These are phyloP conservation scores for Suillus tomentosus DNA, from an alignment of 768 basidiomycete genomes.

Conservation along the genomic window DNA sequence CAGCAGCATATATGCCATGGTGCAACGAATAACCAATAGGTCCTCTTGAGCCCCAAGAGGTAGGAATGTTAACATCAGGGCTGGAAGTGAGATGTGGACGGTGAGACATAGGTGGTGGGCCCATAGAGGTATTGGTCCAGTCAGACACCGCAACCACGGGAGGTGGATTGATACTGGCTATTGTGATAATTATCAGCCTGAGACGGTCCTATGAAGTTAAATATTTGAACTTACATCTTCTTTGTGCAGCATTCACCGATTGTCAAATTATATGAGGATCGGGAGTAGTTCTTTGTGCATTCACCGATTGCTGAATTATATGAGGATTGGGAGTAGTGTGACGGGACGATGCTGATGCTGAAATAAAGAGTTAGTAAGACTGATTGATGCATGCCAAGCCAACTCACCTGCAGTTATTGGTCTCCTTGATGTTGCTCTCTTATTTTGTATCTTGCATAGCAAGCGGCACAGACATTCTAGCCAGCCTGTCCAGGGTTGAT, in stretches of 20 bases:
- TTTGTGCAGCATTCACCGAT: neutral
- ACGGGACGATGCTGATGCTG: neutral
- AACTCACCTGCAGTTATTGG: neutral
- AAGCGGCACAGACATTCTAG: neutral
- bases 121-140: too few relatives aligned
- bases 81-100: too few relatives aligned
- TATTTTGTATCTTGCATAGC: neutral
- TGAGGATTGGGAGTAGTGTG: neutral
- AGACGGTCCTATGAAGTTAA: too few relatives aligned
- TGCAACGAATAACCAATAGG: too few relatives aligned
- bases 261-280: too few relatives aligned
- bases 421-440: neutral
- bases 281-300: neutral
- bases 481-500: neutral
- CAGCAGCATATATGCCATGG: too few relatives aligned
- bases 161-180: too few relatives aligned
- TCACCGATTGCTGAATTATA: conserved; percentile 7
- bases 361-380: neutral
- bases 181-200: too few relatives aligned
- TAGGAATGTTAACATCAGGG: too few relatives aligned
- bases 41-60: too few relatives aligned
- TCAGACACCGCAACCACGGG: too few relatives aligned
- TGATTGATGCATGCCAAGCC: neutral
- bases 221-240: neutral
- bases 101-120: too few relatives aligned